Base-by-base conservation (phyloP, 352 stramenopile species). In the Pythium brassicae region DNA sequence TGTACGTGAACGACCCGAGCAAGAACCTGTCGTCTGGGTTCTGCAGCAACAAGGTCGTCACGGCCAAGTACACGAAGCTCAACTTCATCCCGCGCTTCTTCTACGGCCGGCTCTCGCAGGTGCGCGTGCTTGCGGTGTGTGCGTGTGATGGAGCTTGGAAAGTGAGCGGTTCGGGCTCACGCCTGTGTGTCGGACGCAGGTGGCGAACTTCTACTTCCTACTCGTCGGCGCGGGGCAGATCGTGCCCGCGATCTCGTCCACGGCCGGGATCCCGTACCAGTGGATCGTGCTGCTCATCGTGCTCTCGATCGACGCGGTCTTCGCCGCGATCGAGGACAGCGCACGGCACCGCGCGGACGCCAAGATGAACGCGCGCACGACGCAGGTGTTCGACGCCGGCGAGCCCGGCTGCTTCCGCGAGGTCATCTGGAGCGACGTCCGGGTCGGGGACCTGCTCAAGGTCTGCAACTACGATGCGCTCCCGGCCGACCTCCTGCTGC, bases 171-270 rank as follows among this genome's bases (percentile, higher is more conserved):
- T 22, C 17, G 2, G 6, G 17, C 32, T 50, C 40, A 50, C 19
- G n/a, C 9, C 32, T 37, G 32, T 37, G 32, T 37, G 8, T 37
- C 32, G 32, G 14, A 7, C 49, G 14, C 25, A 73, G 63, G 72
- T 86, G 5, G 86, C 86, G 42, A 95, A 94, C 53, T 95, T 92
- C 61, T 97, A 96, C 74, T 96, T 96, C 55, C 49, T 97, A 46
- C 61, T 96, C 10, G 84, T 97, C 52, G 83, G 87, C 42, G 74
- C 88, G 0, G 83, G 89, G 0, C 87, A 97, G 58, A 82, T 91
- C 53, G 90, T 96, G 43, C 74, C 79, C 1, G 72, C 78, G 17
- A 95, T 97, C 55, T 94, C 80, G 26, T 96, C 90, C 10, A 96
- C 87, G 4, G 61, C 78, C 29, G 76, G 83, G 4, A 63, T 97